Evolutionary conservation across 2,329 filamentous ascomycete species (phyloP), one percentile per base, ranked within the genome.

Genomic region (Chalaropsis ovoidea): DNA sequence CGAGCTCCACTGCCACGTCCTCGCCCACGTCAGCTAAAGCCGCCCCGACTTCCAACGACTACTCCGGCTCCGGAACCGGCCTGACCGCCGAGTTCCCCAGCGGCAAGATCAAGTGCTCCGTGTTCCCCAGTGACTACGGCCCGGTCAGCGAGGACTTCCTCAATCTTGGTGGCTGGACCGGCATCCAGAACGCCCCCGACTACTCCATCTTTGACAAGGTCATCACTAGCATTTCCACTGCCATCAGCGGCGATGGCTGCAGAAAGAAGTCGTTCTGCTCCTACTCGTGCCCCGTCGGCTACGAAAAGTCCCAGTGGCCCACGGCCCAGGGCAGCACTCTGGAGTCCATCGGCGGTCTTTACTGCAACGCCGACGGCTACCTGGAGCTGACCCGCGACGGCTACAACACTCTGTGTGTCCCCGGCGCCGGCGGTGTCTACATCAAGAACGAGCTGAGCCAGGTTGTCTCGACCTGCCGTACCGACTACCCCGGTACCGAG

Each of bases 401-500:
- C n/a, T 82, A 79, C 68, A 81, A 82, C 68, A 87, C 80, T 61
- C 85, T 99, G 42, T 99, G 94, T 77, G 84, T 87, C 72, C 70
- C 77, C 41, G 91, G 92, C 68, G 81, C 82, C 62, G 84, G 85
- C 49, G 83, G 86, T 69, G 83, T 96, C 70, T 79, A 80, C 67
- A 83, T 96, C 68, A 73, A 86, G 75, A 99, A 96, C 81, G 84
- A 86, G 65, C 80, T 96, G 42, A 72, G 76, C 62, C 73, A 82
- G 45, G 77, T 82, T 54, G 87, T 89, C 35, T 82, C 87, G 56
- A 82, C 95, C 70, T 99, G 94, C 84, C 90, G 90, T 75, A 97
- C 94, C 70, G 91, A 96, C 75, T 99, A 99, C 77, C 94, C 94
- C 68, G 93, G 91, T 73, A 91, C 86, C 67, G 94, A 99, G 79